These are phyloP conservation scores for Blastobotrys terrestris DNA, from an alignment of 805 yeast genomes.

Conservation along the genomic window DNA sequence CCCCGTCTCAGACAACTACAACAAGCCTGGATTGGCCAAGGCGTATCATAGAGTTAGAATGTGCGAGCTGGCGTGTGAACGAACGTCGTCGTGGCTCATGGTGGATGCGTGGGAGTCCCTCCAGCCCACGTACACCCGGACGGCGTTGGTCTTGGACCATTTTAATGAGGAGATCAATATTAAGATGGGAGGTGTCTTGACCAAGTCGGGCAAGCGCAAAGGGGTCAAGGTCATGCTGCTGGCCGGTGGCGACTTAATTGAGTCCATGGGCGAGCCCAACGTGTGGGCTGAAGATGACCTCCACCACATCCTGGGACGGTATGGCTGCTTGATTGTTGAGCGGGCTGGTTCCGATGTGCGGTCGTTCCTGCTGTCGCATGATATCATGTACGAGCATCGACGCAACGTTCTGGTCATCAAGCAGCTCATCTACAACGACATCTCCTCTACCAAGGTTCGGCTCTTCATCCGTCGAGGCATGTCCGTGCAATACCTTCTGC, in stretches of 20 bases:
- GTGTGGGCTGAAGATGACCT: slow-evolving; percentile 97
- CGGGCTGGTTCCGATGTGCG: slow-evolving; percentile 96
- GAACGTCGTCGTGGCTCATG: slow-evolving; percentile 97
- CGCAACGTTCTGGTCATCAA: slow-evolving; percentile 88
- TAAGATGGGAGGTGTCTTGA: slow-evolving; percentile 76
- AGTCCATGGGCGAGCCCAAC: slow-evolving; percentile 99
- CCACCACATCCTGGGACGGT: slow-evolving; percentile 90
- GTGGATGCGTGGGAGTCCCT: slow-evolving; percentile 99
- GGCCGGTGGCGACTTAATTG: slow-evolving; percentile 97
- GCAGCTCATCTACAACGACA: slow-evolving; percentile 94
- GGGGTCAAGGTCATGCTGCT: slow-evolving; percentile 93
- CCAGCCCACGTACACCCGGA: slow-evolving; percentile 84
- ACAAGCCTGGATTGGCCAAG: slow-evolving; percentile 87
- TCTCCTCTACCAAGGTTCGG: slow-evolving; percentile 89
- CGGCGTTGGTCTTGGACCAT: slow-evolving; percentile 93
- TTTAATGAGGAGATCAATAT: slow-evolving; percentile 92
- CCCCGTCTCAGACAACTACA: slow-evolving; percentile 86
- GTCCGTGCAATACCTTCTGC: slow-evolving; percentile 92
- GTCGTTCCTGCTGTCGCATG: slow-evolving; percentile 85
- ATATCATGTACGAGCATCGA: slow-evolving; percentile 94
- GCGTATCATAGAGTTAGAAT: slow-evolving; percentile 87
- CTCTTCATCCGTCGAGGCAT: slow-evolving; percentile 88
- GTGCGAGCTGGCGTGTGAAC: slow-evolving; percentile 97
- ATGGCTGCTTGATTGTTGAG: slow-evolving; percentile 95
- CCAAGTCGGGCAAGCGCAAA: slow-evolving; percentile 39